Conservation (phyloP, 2,329 filamentous ascomycete genomes). For the Lojkania enalia region DNA sequence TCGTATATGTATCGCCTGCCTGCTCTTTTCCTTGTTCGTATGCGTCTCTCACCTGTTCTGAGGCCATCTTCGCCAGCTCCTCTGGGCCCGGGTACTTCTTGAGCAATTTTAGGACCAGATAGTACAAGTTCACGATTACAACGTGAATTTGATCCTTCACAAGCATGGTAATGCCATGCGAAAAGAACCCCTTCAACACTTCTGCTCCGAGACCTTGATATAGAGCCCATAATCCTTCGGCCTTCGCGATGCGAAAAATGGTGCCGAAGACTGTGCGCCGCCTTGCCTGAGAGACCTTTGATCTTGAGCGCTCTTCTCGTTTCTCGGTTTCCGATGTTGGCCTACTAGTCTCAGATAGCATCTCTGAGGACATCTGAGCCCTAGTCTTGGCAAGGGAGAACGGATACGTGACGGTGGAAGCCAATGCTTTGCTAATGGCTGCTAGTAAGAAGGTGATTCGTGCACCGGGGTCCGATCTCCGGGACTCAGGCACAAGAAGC, state of each 20-base stretch:
- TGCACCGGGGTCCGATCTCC: constrained; percentile 57
- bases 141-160: constrained; percentile 78
- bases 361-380: constrained; percentile 63
- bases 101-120: constrained; percentile 59
- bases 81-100: constrained; percentile 46
- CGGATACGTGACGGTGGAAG: constrained; percentile 79
- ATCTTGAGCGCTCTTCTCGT: constrained; percentile 23
- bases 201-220: constrained; percentile 79
- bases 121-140: constrained; percentile 72
- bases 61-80: constrained; percentile 42
- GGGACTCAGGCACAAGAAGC: constrained; percentile 58
- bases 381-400: constrained; percentile 83
- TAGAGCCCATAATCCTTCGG: constrained; percentile 69
- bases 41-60: constrained; percentile 33
- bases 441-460: constrained; percentile 67
- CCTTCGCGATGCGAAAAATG: constrained; percentile 59
- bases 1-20: constrained; percentile 19
- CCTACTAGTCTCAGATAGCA: constrained; percentile 32
- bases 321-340: constrained; percentile 34
- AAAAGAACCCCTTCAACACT: constrained; percentile 80
- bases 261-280: constrained; percentile 64
- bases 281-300: constrained; percentile 28
- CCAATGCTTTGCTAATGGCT: constrained; percentile 76
- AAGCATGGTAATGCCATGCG: constrained; percentile 84
- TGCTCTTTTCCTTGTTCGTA: constrained; percentile 39